Conservation (phyloP, 1,284 basidiomycete genomes). For the Papiliotrema laurentii region DNA sequence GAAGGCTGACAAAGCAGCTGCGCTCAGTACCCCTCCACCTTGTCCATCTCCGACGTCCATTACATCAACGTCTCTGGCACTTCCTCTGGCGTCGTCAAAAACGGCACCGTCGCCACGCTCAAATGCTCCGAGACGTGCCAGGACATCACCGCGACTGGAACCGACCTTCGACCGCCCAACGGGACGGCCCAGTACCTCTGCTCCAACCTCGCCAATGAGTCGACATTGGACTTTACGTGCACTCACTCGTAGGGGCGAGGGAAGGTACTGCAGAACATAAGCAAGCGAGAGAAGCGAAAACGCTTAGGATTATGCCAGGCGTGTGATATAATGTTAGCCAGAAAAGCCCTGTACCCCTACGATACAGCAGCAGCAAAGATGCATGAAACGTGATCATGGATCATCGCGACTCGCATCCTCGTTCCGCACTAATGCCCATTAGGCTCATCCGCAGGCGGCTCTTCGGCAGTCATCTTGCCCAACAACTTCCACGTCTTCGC, state of each 20-base stretch:
- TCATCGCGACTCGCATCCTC: background rate
- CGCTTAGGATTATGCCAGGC: background rate
- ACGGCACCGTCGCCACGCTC: conserved; percentile 55
- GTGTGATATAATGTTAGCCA: background rate
- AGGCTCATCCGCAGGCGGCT: conserved; percentile 32
- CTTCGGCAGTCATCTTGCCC: conserved; percentile 47
- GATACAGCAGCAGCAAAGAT: background rate
- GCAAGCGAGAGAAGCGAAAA: background rate
- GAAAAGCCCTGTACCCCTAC: background rate
- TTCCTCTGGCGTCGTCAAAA: conserved; percentile 49
- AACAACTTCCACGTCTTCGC: conserved; percentile 46
- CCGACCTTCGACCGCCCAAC: conserved; percentile 14
- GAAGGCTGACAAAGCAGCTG: conserved; percentile 4
- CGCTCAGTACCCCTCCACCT: conserved; percentile 20
- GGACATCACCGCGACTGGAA: conserved; percentile 51
- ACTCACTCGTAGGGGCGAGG: conserved; percentile 12
- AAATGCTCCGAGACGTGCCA: conserved; percentile 54
- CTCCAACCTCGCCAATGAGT: conserved; percentile 23
- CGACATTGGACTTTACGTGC: conserved; percentile 24
- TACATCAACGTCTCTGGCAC: conserved; percentile 56
- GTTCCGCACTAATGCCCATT: background rate
- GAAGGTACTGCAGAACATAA: no score
- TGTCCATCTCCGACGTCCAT: conserved; percentile 51
- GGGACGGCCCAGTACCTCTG: conserved; percentile 22
- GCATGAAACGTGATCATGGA: background rate